Evolutionary conservation across 148 eudicot genomes (phyloP), one percentile per base, ranked within the genome.

Genomic region (Rhododendron ovatum): DNA sequence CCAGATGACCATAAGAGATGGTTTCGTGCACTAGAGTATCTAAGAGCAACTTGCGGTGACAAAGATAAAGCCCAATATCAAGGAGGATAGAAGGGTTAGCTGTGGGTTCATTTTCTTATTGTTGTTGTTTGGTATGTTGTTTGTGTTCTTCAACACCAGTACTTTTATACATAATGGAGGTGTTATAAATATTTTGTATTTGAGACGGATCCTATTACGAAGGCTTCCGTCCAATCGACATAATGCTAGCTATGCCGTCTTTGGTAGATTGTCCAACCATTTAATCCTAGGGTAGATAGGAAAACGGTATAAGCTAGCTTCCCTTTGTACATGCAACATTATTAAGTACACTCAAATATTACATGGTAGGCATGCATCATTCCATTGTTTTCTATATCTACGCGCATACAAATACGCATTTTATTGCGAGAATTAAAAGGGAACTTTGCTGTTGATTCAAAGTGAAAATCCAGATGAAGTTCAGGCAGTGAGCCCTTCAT

Each of bases 401-500:
- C 30, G 11, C 0, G 3, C 37, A 13, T 13, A 12, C 35, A 11
- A 11, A 12, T 12, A 28, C 35, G 7, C 12, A 12, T 79, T 45
- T 48, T 50, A 79, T 45, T 26, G 13, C 17, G 7, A 45, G 82
- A 37, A 79, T 45, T 12, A n/a, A n/a, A 51, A n/a, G 33, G 33
- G 20, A 79, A n/a, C 33, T 48, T 79, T 26, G 35, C 30, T 78
- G 55, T 9, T 78, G 81, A 78, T 24, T 45, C 81, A 22, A 78
- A 79, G 35, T 48, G 82, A 79, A 79, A 48, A 5, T 22, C 57
- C 82, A 47, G 82, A 78, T 28, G 30, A 45, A n/a, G 33, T 11
- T 83, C 76, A 43, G 13, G 67, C 15, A 15, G 71, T 26, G 57
- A 65, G 71, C 41, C 86, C 88, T 65, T 76, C 88, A 61, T 86